Evolutionary conservation across 2,329 filamentous ascomycete genomes (phyloP).

Genomic region (Monilinia aucupariae): DNA sequence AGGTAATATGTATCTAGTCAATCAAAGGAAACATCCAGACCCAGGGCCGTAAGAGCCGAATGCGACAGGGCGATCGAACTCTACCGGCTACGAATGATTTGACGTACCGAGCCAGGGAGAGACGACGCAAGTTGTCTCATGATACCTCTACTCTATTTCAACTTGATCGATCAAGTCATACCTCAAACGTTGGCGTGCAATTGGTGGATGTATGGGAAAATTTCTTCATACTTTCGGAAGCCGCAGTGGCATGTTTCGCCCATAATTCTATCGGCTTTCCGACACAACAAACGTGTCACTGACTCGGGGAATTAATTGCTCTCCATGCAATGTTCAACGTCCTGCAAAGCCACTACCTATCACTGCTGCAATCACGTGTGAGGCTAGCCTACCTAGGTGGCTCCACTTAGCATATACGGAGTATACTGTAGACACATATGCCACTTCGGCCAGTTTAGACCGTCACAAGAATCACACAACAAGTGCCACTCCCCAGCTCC

Average conservation of each 20-base stretch:
- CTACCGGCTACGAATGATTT: conserved; percentile 3
- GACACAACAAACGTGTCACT: conserved; percentile 4
- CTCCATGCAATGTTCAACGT: conserved; percentile 11
- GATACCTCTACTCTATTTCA: not conserved
- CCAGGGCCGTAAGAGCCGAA: conserved; percentile 6
- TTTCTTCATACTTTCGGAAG: not conserved
- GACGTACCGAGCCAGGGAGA: not conserved
- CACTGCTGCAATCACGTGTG: no score
- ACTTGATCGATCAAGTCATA: not conserved
- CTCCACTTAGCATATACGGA: no score
- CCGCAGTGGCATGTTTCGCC: conserved; percentile 4
- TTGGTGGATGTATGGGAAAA: not conserved
- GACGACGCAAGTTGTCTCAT: not conserved
- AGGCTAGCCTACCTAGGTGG: no score
- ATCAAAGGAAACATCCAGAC: no score
- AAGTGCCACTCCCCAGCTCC: not conserved
- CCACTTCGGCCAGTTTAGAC: no score
- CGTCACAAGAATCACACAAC: conserved; percentile 14
- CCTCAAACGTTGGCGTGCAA: not conserved
- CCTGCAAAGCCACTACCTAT: conserved; percentile 3
- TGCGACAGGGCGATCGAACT: conserved; percentile 7
- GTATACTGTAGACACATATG: no score
- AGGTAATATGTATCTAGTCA: conserved; percentile 8
- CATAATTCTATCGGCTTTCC: not conserved
- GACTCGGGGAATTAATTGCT: conserved; percentile 8